A percentile compares a stretch with the other conserved stretches of the same genome.
These are phyloP conservation scores for Hymenoscyphus repandus DNA, from an alignment of 2,329 filamentous ascomycete genomes.

Conservation along the genomic window DNA sequence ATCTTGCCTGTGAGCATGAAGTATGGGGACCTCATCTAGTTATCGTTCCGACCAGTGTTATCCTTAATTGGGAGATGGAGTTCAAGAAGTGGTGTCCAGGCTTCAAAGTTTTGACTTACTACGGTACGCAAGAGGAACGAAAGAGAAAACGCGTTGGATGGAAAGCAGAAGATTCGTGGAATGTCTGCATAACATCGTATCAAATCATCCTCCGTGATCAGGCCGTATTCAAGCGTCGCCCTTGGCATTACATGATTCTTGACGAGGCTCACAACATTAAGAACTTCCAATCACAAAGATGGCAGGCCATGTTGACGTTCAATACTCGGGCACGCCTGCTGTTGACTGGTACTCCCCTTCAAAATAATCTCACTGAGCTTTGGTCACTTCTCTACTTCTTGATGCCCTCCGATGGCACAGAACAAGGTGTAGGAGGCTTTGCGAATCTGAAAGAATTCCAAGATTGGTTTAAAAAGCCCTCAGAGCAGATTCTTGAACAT, in stretches of 20 bases:
- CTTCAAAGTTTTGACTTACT: conserved; percentile 97
- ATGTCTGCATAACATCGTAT: conserved; percentile 96
- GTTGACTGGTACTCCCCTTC: conserved; percentile 88
- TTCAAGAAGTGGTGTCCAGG: conserved; percentile 99
- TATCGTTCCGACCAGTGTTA: conserved; percentile 94
- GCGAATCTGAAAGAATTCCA: conserved; percentile 95
- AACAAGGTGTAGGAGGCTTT: conserved; percentile 81
- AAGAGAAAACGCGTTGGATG: conserved; percentile 87
- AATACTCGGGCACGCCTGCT: conserved; percentile 83
- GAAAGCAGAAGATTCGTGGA: conserved; percentile 91
- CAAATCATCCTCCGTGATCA: conserved; percentile 93
- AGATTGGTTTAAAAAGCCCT: conserved; percentile 90
- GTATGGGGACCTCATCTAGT: conserved; percentile 96
- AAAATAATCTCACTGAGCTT: conserved; percentile 93
- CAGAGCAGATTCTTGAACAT: conserved; percentile 93
- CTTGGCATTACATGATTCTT: conserved; percentile 97
- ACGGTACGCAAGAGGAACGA: conserved; percentile 87
- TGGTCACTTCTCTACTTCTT: conserved; percentile 97
- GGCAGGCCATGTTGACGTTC: conserved; percentile 92
- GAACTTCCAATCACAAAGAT: conserved; percentile 95
- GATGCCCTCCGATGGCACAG: conserved; percentile 72
- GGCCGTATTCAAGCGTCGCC: conserved; percentile 83
- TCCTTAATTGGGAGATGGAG: conserved; percentile 99
- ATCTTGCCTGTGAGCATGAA: conserved; percentile 82
- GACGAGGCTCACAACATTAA: conserved; percentile 99